Evolutionary conservation across 768 basidiomycete genomes (phyloP), one percentile per base, ranked within the genome.

Genomic region (Scleroderma citrinum): DNA sequence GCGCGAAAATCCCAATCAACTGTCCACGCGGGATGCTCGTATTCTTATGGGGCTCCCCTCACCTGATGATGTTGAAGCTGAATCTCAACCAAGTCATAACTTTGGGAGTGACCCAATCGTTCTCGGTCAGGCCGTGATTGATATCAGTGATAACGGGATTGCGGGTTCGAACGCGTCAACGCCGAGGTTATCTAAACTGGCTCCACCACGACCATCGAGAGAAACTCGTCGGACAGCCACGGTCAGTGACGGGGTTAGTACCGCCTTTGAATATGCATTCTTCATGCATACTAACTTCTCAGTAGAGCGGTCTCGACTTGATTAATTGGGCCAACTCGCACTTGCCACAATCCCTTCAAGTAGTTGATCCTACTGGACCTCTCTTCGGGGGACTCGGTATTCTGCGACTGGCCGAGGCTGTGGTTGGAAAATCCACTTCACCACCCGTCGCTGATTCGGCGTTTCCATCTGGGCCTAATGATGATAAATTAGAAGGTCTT

Each of bases 251-350:
- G 20, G 49, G 40, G 44, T 68, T 30, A 47, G 57, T 29, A 57
- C 51, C 19, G 34, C 48, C 44, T 30, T 17, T n/a, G n/a, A n/a
- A 20, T 37, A 45, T n/a, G 49, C 38, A 13, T 29, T 17, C 32
- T 32, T 39, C 23, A 44, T 49, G 40, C 20, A 39, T 45, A 50
- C 48, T 17, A 56, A 23, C 21, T 36, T 46, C 39, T 23, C 8
- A 21, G 61, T 58, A 51, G 53, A 56, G 52, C 49, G 43, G 61
- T 30, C 62, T 72, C 7, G 83, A 61, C n/a, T 73, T 93, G 20
- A 73, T 97, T 24, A 80, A 83, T 30, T 98, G 94, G 94, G 87
- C 91, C 20, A 99, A 99, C 67, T 71, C 76, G 4, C 83, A 87
- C 59, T 74, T 99, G 1, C 90, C 94, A 1, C 56, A 71, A 7